These are phyloP conservation scores for Cutaneotrichosporon cavernicola DNA, from an alignment of 1,284 basidiomycete species.

Conservation along the genomic window DNA sequence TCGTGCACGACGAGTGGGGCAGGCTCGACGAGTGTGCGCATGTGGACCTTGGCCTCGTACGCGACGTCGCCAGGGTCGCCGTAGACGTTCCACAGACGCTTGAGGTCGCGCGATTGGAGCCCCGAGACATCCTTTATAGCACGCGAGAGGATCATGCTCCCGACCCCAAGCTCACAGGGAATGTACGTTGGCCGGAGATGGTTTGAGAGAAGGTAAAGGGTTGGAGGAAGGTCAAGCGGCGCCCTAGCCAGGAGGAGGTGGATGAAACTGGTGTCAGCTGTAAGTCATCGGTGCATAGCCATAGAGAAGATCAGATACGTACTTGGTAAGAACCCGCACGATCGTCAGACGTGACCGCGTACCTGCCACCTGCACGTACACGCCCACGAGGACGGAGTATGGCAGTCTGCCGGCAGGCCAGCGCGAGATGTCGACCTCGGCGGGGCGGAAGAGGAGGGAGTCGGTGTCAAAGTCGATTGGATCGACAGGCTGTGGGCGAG, in stretches of 20 bases:
- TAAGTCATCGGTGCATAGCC: background rate
- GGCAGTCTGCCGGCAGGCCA: constrained; percentile 59
- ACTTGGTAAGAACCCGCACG: constrained; percentile 75
- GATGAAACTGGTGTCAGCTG: constrained; percentile 54
- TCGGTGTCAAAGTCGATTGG: constrained; percentile 53
- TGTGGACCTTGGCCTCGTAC: constrained; percentile 73
- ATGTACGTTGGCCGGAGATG: constrained; percentile 76
- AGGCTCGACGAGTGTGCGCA: constrained; percentile 73
- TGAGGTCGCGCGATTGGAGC: constrained; percentile 65
- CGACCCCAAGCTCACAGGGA: constrained; percentile 72
- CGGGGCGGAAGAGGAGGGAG: constrained; percentile 50
- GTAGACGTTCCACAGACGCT: constrained; percentile 56
- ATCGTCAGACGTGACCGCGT: constrained; percentile 83
- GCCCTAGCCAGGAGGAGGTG: constrained; percentile 69
- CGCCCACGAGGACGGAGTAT: constrained; percentile 76
- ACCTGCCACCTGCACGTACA: constrained; percentile 67
- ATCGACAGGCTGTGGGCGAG: constrained; percentile 34
- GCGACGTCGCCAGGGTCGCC: constrained; percentile 81
- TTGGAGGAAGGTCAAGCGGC: constrained; percentile 67
- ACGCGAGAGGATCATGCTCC: constrained; percentile 71
- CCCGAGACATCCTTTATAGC: constrained; percentile 82
- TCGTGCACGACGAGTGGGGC: constrained; percentile 64
- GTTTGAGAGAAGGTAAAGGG: constrained; percentile 89
- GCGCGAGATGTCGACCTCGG: constrained; percentile 52
- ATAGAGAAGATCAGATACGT: constrained; percentile 20